Conservation (phyloP, 495 filamentous ascomycete species). For the Xylaria scruposa region DNA sequence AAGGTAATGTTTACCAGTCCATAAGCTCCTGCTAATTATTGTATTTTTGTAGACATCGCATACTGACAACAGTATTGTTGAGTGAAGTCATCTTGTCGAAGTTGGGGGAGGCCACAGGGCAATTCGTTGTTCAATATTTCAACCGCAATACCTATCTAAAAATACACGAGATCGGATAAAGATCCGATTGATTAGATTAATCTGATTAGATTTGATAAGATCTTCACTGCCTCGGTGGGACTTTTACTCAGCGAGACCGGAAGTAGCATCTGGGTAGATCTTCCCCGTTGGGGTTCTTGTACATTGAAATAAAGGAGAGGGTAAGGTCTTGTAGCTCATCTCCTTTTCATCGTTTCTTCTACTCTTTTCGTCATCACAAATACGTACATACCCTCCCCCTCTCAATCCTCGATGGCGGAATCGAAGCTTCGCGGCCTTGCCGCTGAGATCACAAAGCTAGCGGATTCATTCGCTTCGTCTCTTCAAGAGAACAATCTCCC, state of each 20-base stretch:
- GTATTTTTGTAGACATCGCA: not conserved
- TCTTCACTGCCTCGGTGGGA: slow-evolving; percentile 3
- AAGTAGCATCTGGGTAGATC: not conserved
- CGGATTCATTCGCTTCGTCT: slow-evolving; percentile 32
- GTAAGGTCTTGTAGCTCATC: not conserved
- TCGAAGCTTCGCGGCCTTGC: slow-evolving; percentile 35
- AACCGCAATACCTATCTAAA: not conserved
- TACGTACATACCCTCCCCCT: not conserved
- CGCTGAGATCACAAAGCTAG: slow-evolving; percentile 38
- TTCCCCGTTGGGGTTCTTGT: not conserved
- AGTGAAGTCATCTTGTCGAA: not conserved
- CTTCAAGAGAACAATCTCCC: slow-evolving; percentile 38
- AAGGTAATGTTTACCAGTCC: not conserved
- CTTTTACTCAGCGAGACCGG: slow-evolving; percentile 14
- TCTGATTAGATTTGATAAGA: slow-evolving; percentile 24
- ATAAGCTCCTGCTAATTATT: not conserved
- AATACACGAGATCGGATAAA: not conserved
- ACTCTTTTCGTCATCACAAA: not conserved
- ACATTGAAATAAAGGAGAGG: not conserved
- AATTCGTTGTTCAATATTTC: not conserved
- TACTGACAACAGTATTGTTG: not conserved
- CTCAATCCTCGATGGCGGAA: slow-evolving; percentile 32
- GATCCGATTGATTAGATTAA: slow-evolving; percentile 17
- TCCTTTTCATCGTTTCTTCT: not conserved
- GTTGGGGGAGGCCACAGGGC: not conserved